Evolutionary conservation across 371 early-diverging fungal species (phyloP).

Genomic region (Haplosporangium sp.): DNA sequence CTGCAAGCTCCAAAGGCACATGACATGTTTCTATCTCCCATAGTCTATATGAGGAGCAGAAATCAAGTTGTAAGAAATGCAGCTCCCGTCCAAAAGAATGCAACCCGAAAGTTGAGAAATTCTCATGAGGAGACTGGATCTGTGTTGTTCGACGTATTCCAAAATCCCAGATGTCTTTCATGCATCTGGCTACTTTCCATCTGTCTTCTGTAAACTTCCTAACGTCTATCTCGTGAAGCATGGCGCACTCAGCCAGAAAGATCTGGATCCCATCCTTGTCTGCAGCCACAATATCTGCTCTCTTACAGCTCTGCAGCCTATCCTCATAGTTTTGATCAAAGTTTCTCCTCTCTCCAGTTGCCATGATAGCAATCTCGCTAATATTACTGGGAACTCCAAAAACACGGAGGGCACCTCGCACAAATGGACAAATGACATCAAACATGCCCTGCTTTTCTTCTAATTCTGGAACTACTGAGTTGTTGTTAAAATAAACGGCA

Average conservation of each 20-base stretch:
- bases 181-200: constrained; percentile 19
- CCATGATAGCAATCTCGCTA: constrained; percentile 14
- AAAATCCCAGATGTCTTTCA: constrained; percentile 37
- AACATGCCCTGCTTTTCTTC: constrained; percentile 20
- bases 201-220: constrained; percentile 19
- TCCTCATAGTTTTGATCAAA: constrained; percentile 4
- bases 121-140: background rate
- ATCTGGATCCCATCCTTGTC: constrained; percentile 6
- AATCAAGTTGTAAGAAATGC: background rate
- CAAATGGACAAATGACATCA: constrained; percentile 10
- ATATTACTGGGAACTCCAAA: constrained; percentile 1
- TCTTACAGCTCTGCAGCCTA: constrained; percentile 1
- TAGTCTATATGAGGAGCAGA: background rate
- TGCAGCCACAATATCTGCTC: constrained; percentile 11
- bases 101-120: background rate
- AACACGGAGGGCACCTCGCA: constrained; percentile 13
- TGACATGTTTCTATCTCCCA: constrained; percentile 2
- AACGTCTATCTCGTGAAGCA: constrained; percentile 14
- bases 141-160: background rate
- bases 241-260: constrained; percentile 7
- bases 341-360: constrained; percentile 15
- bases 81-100: background rate
- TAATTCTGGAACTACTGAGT: background rate
- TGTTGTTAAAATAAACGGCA: background rate
- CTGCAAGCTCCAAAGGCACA: background rate